Evolutionary conservation across 2,329 filamentous ascomycete genomes (phyloP).

Genomic region (Raffaelea ambrosiae): DNA sequence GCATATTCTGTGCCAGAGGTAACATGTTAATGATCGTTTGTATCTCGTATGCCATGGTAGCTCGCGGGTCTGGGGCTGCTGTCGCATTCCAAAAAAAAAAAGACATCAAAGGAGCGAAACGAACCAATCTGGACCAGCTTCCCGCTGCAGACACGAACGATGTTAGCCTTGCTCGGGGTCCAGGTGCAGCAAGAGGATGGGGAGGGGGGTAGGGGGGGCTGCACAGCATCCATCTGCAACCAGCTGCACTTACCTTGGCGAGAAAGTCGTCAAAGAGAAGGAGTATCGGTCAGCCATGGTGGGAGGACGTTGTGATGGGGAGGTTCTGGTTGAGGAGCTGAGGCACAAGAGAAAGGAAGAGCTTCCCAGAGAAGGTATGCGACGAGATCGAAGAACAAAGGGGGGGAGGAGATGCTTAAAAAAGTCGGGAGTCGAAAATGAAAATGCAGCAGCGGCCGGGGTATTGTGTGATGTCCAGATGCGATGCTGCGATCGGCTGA

Average conservation of each 20-base stretch:
- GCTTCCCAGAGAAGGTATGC: not conserved
- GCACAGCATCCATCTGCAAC: not conserved
- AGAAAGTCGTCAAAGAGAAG: slow-evolving; percentile 99
- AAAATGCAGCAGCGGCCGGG: not conserved
- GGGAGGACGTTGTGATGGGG: not conserved
- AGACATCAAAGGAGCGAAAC: too few relatives aligned
- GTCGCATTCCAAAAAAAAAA: not conserved
- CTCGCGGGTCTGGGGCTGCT: not conserved
- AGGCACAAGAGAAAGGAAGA: not conserved
- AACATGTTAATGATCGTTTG: not conserved
- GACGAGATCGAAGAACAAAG: too few relatives aligned
- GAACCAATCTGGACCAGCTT: slow-evolving; percentile 96
- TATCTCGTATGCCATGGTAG: not conserved
- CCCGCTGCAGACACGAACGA: slow-evolving; percentile 53
- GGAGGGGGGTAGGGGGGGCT: not conserved
- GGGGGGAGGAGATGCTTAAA: too few relatives aligned
- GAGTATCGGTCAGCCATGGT: slow-evolving; percentile 97
- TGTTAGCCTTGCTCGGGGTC: slow-evolving; percentile 9
- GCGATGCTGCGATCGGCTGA: not conserved
- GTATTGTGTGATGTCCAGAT: not conserved
- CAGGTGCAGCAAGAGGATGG: not conserved
- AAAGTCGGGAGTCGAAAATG: too few relatives aligned
- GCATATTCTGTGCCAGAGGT: slow-evolving; percentile 99
- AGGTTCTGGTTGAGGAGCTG: not conserved
- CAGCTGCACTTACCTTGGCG: slow-evolving; percentile 68